Evolutionary conservation across 257 asterid species (phyloP).

Genomic region (Plantago ovata): DNA sequence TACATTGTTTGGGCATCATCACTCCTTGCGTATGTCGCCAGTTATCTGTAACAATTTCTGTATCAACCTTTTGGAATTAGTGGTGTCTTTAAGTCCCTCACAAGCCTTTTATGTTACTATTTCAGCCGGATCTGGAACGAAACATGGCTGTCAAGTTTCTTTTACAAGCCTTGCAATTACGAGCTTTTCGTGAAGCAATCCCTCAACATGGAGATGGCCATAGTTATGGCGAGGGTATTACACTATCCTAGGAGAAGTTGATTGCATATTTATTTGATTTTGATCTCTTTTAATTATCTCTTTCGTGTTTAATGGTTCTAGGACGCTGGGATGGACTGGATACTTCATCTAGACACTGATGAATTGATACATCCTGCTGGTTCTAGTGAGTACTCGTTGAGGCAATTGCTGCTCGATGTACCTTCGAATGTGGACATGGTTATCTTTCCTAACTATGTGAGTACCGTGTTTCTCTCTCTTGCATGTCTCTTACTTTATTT

Average conservation of each 20-base stretch:
- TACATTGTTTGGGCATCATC: constrained; percentile 11
- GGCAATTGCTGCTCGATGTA: constrained; percentile 77
- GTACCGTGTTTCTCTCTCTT: constrained; percentile 22
- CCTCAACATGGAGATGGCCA: constrained; percentile 96
- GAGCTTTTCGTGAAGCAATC: constrained; percentile 99
- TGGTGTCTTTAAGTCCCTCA: constrained; percentile 18
- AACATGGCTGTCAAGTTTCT: constrained; percentile 92
- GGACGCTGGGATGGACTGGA: constrained; percentile 97
- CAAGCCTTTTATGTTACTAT: constrained; percentile 25
- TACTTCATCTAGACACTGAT: constrained; percentile 96
- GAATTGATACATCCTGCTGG: constrained; percentile 96
- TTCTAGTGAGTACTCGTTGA: constrained; percentile 82
- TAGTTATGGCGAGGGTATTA: constrained; percentile 92
- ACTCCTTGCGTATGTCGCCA: constrained; percentile 5
- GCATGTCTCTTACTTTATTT: not conserved
- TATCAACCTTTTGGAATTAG: constrained; percentile 10
- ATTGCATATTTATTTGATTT: not conserved
- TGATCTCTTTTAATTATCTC: not conserved
- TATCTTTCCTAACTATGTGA: constrained; percentile 92
- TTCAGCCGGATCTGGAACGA: constrained; percentile 97
- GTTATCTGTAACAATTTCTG: constrained; percentile 7
- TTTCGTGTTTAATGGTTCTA: constrained; percentile 24
- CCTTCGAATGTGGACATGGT: constrained; percentile 94
- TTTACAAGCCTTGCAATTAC: constrained; percentile 94
- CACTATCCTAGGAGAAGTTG: constrained; percentile 10